These are phyloP conservation scores for Chaetomiaceae sp. DNA, from an alignment of 2,329 filamentous ascomycete species.

Conservation along the genomic window DNA sequence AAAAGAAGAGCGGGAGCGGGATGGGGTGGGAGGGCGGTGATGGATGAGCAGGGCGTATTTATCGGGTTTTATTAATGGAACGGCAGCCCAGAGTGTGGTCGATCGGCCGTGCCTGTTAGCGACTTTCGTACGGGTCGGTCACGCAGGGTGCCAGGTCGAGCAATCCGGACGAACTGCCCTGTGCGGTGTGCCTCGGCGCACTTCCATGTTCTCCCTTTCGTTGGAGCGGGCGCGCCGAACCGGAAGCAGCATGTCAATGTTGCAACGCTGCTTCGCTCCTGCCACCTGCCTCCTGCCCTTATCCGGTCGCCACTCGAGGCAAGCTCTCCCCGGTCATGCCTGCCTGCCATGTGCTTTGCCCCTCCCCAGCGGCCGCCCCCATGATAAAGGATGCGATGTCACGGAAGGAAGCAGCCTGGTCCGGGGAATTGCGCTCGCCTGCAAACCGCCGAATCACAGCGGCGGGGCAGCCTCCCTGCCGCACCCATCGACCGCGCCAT, in stretches of 20 bases:
- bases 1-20: neutral
- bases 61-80: too few relatives aligned
- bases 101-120: too few relatives aligned
- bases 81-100: too few relatives aligned
- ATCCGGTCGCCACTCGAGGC: conserved; percentile 13
- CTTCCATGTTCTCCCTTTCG: neutral
- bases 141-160: too few relatives aligned
- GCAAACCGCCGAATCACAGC: neutral
- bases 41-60: too few relatives aligned
- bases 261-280: conserved; percentile 1
- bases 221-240: neutral
- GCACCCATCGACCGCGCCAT: neutral
- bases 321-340: neutral
- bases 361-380: too few relatives aligned
- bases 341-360: conserved; percentile 9
- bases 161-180: conserved; percentile 1
- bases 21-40: too few relatives aligned
- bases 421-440: conserved; percentile 5
- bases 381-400: conserved; percentile 15
- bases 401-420: conserved; percentile 7
- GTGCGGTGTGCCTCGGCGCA: neutral
- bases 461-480: neutral
- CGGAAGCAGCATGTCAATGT: conserved; percentile 20
- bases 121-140: too few relatives aligned
- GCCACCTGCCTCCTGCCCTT: neutral